Percentiles rank a stretch among this genome's conserved stretches.
Conservation (phyloP, 129 eudicot genomes). For the Centrapalus pauciflorus region DNA sequence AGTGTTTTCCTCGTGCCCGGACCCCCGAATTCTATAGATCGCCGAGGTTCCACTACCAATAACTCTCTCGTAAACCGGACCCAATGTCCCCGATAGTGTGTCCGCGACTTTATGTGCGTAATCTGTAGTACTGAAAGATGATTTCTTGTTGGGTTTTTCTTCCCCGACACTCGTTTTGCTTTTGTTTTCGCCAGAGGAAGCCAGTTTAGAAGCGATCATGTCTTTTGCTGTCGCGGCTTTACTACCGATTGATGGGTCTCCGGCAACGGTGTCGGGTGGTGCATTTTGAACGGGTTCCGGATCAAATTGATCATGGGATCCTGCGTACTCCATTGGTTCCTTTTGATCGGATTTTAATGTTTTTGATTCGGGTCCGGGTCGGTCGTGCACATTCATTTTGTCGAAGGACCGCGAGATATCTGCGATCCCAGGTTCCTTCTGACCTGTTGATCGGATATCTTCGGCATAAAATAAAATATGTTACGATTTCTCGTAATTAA, state of each 20-base stretch:
- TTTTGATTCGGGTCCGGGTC: conserved; percentile 7
- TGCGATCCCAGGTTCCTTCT: conserved; percentile 39
- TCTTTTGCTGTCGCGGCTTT: conserved; percentile 40
- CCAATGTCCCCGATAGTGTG: conserved; percentile 30
- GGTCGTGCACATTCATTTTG: conserved; percentile 29
- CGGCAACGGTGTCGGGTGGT: conserved; percentile 22
- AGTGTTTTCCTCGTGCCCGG: neutral
- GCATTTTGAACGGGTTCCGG: conserved; percentile 8
- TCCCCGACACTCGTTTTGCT: neutral
- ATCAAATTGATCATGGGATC: conserved; percentile 20
- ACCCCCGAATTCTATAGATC: conserved; percentile 33
- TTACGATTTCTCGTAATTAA: too few relatives aligned
- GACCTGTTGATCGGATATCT: conserved; percentile 17
- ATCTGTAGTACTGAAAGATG: conserved; percentile 28
- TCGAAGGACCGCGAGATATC: conserved; percentile 27
- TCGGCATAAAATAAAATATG: neutral
- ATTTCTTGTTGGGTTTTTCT: neutral
- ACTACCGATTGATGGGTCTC: conserved; percentile 24
- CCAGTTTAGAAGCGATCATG: conserved; percentile 38
- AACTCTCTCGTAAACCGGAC: conserved; percentile 48
- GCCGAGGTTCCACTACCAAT: conserved; percentile 31
- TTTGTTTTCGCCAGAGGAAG: conserved; percentile 10
- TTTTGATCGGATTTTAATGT: conserved; percentile 4
- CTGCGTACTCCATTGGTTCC: neutral
- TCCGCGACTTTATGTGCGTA: conserved; percentile 39